Percentiles rank a stretch among this genome's conserved stretches.
Conservation (phyloP, 176 grass and related monocot species). For the Oryza glaberrima region DNA sequence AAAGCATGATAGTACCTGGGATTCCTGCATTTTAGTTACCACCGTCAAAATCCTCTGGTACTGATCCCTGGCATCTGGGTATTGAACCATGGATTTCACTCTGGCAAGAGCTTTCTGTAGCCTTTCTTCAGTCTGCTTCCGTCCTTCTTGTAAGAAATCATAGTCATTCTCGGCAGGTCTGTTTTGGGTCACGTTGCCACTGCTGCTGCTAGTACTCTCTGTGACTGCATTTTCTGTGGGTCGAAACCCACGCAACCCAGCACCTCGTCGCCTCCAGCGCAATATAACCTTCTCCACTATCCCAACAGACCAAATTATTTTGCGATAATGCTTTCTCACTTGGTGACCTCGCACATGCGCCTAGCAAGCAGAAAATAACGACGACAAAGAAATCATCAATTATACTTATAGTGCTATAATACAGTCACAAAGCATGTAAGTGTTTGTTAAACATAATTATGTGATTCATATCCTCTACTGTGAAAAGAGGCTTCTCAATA, state of each 20-base stretch:
- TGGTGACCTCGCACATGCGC: conserved; percentile 96
- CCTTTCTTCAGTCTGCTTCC: conserved; percentile 75
- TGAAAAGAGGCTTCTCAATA: neutral
- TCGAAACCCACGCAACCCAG: conserved; percentile 81
- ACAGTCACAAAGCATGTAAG: neutral
- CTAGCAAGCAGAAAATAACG: conserved; percentile 47
- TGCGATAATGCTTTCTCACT: conserved; percentile 94
- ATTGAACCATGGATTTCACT: conserved; percentile 89
- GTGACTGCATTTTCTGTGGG: conserved; percentile 47
- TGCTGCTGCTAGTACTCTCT: conserved; percentile 40
- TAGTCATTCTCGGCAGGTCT: conserved; percentile 59
- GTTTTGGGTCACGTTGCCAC: conserved; percentile 30
- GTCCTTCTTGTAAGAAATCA: conserved; percentile 76
- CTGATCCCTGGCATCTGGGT: conserved; percentile 86
- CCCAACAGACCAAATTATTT: conserved; percentile 89
- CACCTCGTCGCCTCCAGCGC: conserved; percentile 78
- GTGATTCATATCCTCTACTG: conserved; percentile 19
- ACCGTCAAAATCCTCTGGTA: conserved; percentile 78
- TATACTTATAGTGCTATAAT: conserved; percentile 1
- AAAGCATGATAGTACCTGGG: conserved; percentile 57
- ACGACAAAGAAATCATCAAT: conserved; percentile 15
- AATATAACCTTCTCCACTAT: conserved; percentile 94
- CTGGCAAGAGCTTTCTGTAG: conserved; percentile 92
- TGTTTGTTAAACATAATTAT: neutral
- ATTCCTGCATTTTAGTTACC: conserved; percentile 89